phyloP scores from a whole-genome alignment of 805 yeast species.

The Kazachstania africana region DNA sequence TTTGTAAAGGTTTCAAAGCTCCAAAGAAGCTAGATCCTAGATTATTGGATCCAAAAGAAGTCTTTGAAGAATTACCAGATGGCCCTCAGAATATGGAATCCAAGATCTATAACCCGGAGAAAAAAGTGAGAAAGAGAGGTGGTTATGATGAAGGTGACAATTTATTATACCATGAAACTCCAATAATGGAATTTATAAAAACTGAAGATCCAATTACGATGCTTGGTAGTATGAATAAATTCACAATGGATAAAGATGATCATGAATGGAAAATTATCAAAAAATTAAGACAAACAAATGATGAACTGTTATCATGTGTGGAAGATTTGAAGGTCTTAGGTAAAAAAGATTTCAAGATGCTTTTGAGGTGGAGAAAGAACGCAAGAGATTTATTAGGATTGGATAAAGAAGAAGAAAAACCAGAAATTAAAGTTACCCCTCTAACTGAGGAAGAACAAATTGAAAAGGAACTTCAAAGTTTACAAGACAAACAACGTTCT shows the following conservation, averaged over 20 bases:
- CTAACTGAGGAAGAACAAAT: constrained; percentile 83
- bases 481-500: constrained; percentile 59
- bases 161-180: constrained; percentile 53
- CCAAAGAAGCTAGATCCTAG: constrained; percentile 93
- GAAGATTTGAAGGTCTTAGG: constrained; percentile 91
- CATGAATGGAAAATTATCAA: constrained; percentile 63
- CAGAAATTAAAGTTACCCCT: constrained; percentile 52
- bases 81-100: constrained; percentile 75
- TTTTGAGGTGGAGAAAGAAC: constrained; percentile 79
- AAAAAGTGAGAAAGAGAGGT: constrained; percentile 77
- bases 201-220: constrained; percentile 74
- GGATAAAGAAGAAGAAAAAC: constrained; percentile 37
- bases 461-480: constrained; percentile 68
- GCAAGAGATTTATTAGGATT: constrained; percentile 71
- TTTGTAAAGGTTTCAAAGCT: constrained; percentile 90
- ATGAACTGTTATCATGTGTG: constrained; percentile 70
- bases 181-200: constrained; percentile 70
- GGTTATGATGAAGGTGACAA: constrained; percentile 96
- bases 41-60: constrained; percentile 81
- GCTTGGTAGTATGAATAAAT: constrained; percentile 60
- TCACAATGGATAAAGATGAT: constrained; percentile 46
- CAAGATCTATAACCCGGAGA: constrained; percentile 89
- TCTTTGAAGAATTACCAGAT: constrained; percentile 80
- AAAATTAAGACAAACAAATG: constrained; percentile 65
- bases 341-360: constrained; percentile 77